Evolutionary conservation across 116 monocot species (phyloP).

Genomic region (Phalaenopsis hybrid): DNA sequence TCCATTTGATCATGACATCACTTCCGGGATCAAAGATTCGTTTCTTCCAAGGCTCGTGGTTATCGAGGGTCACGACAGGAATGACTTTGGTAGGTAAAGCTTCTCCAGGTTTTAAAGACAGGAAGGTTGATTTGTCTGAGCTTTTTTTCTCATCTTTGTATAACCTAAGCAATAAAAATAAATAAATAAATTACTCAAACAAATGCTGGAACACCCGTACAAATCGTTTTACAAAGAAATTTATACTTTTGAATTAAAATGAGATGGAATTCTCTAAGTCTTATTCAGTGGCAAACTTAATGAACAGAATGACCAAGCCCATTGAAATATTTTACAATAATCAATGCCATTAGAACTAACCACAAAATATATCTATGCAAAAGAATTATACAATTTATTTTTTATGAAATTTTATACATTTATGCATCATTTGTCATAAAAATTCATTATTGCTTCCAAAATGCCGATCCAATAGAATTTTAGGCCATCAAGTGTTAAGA

Average conservation of each 20-base stretch:
- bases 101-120: slow-evolving; percentile 18
- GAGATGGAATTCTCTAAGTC: background rate
- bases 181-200: slow-evolving; percentile 4
- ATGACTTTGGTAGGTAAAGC: slow-evolving; percentile 16
- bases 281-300: background rate
- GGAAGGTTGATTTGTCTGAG: slow-evolving; percentile 26
- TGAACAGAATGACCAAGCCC: background rate
- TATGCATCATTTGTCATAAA: background rate
- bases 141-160: slow-evolving; percentile 47
- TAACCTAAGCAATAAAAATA: slow-evolving; percentile 35
- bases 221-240: background rate
- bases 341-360: background rate
- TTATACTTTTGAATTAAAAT: background rate
- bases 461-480: too few relatives aligned
- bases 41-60: slow-evolving; percentile 58
- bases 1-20: slow-evolving; percentile 69
- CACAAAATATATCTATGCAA: background rate
- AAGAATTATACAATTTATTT: background rate
- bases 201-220: background rate
- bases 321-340: background rate
- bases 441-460: background rate
- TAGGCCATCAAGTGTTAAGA: too few relatives aligned
- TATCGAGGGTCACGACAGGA: slow-evolving; percentile 17
- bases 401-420: background rate
- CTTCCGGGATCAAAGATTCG: slow-evolving; percentile 76